Base-by-base conservation (phyloP, 208 protist species). In the Borovskyia barvae region DNA sequence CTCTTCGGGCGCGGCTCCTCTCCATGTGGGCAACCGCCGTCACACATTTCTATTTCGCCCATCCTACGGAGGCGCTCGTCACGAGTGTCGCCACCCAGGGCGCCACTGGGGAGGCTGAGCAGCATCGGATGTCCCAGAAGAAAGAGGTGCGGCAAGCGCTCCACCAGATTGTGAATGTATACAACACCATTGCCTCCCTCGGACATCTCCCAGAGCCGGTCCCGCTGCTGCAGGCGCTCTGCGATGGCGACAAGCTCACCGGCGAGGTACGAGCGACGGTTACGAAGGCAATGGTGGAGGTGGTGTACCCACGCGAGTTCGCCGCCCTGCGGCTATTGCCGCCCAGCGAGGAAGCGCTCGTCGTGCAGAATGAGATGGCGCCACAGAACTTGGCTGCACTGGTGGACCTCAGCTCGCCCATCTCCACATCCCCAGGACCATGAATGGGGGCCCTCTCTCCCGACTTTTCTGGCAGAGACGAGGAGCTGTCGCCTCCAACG, bases 381-480 rank as follows among this genome's bases (percentile, higher is more conserved):
- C 80, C 80, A 28, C 48, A 62, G 12, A 85, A 90, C 24, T 36
- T 90, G 54, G 53, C 55, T 8, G 37, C 75, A 22, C 53, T 89
- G 37, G 54, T 85, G 20, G 64, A 72, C 43, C 54, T 59, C 43
- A 25, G 43, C 33, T 52, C 66, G 3, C n/a, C n/a, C n/a, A n/a
- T n/a, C n/a, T n/a, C n/a, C n/a, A n/a, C n/a, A n/a, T n/a, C n/a
- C n/a, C n/a, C n/a, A n/a, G n/a, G n/a, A n/a, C n/a, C n/a, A n/a
- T n/a, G n/a, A n/a, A n/a, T n/a, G n/a, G n/a, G n/a, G n/a, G n/a
- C n/a, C 9, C 12, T 50, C 15, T 4, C 24, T 55, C 6, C 36
- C 26, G n/a, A 55, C 37, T 54, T 19, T 54, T n/a, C n/a, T n/a
- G n/a, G n/a, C n/a, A n/a, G n/a, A n/a, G n/a, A n/a, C n/a, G n/a